A percentile compares a stretch with the other conserved stretches of the same genome.
These are phyloP conservation scores for Boletus rubropictus DNA, from an alignment of 768 basidiomycete species.

Conservation along the genomic window DNA sequence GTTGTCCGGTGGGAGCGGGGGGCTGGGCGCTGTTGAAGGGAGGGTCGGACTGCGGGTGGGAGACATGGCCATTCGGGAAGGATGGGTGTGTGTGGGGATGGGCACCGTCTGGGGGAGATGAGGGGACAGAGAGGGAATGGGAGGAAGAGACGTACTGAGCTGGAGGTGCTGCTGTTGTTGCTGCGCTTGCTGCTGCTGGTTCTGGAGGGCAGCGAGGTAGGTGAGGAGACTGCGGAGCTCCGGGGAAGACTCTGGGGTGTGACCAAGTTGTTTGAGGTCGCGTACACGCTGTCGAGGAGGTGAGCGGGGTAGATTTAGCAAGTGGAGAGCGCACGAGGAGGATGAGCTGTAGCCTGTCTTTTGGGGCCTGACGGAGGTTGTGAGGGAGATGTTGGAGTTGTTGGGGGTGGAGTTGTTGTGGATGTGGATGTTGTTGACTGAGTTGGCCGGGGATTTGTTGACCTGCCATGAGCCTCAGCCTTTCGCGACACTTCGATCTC, in stretches of 20 bases:
- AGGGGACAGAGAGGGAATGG: constrained; percentile 1
- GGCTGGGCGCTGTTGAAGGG: constrained; percentile 22
- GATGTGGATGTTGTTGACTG: constrained; percentile 15
- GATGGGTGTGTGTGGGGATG: constrained; percentile 30
- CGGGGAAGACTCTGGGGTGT: constrained; percentile 38
- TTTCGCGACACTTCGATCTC: constrained; percentile 5
- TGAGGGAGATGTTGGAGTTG: constrained; percentile 3
- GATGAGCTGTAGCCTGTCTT: constrained; percentile 26
- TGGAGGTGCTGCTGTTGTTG: constrained; percentile 26
- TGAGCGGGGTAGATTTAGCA: neutral
- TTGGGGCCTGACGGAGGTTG: constrained; percentile 12
- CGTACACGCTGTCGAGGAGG: constrained; percentile 37
- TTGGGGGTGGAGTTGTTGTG: constrained; percentile 8
- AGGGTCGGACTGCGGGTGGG: constrained; percentile 20
- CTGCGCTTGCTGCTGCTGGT: constrained; percentile 24
- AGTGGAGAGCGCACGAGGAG: constrained; percentile 8
- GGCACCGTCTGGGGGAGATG: constrained; percentile 28
- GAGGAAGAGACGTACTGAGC: constrained; percentile 27
- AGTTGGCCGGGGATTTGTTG: constrained; percentile 26
- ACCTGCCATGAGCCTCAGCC: constrained; percentile 16
- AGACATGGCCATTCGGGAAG: constrained; percentile 44
- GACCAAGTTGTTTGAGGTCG: constrained; percentile 38
- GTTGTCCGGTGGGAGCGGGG: constrained; percentile 23
- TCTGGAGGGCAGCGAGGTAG: constrained; percentile 32
- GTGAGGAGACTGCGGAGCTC: constrained; percentile 41